Evolutionary conservation across 108 stramenopile species (phyloP).

Genomic region (Pseudonitzschia delicatissima): DNA sequence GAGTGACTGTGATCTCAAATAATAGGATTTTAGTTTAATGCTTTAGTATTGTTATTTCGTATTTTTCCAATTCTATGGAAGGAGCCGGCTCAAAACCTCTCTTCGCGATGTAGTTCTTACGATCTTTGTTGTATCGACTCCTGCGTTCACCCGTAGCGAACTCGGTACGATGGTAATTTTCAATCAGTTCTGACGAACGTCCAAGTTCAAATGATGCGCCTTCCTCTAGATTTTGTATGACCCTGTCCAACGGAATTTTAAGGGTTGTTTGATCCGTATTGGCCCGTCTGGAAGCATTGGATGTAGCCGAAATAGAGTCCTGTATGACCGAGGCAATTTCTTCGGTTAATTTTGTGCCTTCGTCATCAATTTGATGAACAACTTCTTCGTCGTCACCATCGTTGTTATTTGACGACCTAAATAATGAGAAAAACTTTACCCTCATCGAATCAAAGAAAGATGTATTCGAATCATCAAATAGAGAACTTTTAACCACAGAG

Average conservation of each 20-base stretch:
- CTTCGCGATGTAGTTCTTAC: slow-evolving; percentile 26
- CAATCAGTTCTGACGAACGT: slow-evolving; percentile 41
- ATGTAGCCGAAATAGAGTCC: slow-evolving; percentile 14
- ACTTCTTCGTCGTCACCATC: neutral
- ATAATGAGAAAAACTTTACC: slow-evolving; percentile 12
- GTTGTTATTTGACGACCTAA: slow-evolving; percentile 4
- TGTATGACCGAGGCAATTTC: slow-evolving; percentile 22
- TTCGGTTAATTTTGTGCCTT: slow-evolving; percentile 9
- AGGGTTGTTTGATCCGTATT: slow-evolving; percentile 12
- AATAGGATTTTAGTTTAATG: too few species aligned
- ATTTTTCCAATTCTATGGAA: slow-evolving; percentile 14
- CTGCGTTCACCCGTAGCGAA: slow-evolving; percentile 30
- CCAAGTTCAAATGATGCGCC: slow-evolving; percentile 38
- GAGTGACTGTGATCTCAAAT: too few species aligned
- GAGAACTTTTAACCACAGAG: slow-evolving; percentile 10
- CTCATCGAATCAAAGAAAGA: slow-evolving; percentile 19
- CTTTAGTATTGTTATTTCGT: too few species aligned
- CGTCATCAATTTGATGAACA: slow-evolving; percentile 9
- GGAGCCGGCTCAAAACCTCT: slow-evolving; percentile 32
- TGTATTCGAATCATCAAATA: slow-evolving; percentile 11
- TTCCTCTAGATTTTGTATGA: slow-evolving; percentile 12
- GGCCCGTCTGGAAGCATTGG: neutral
- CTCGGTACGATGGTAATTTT: slow-evolving; percentile 40
- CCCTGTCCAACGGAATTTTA: slow-evolving; percentile 14
- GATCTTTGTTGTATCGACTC: slow-evolving; percentile 29